Evolutionary conservation across 306 rosid genomes (phyloP).

Genomic region (Trifolium repens): DNA sequence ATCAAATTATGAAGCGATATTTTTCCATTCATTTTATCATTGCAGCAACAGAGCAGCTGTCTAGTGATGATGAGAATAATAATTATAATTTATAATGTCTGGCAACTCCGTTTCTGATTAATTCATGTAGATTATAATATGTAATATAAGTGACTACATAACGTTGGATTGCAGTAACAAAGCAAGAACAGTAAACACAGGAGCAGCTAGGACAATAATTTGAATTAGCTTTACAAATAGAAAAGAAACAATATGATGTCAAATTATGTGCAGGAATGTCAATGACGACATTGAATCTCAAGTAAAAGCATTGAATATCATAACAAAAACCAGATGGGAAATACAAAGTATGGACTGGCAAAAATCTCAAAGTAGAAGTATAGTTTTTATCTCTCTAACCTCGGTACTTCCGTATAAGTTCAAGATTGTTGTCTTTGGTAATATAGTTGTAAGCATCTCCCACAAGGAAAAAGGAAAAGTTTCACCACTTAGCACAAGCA

Average conservation of each 20-base stretch:
- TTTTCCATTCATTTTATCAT: background rate
- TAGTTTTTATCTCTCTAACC: constrained; percentile 50
- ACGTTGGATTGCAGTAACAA: constrained; percentile 23
- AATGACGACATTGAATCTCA: background rate
- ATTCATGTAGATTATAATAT: constrained; percentile 21
- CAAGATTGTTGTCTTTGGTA: constrained; percentile 79
- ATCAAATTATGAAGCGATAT: background rate
- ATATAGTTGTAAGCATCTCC: constrained; percentile 60
- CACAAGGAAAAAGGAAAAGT: constrained; percentile 66
- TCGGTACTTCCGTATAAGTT: constrained; percentile 93
- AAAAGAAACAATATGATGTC: constrained; percentile 25
- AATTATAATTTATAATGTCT: background rate
- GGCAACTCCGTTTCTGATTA: constrained; percentile 18
- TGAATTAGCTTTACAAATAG: constrained; percentile 14
- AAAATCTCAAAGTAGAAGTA: constrained; percentile 35
- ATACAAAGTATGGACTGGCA: constrained; percentile 23
- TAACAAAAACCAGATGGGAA: constrained; percentile 6
- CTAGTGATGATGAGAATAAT: background rate
- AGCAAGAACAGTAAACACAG: constrained; percentile 32
- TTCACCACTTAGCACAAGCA: constrained; percentile 92
- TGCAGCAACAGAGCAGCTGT: constrained; percentile 3
- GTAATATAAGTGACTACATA: constrained; percentile 5
- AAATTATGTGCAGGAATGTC: constrained; percentile 13
- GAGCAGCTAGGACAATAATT: constrained; percentile 1
- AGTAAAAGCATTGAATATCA: constrained; percentile 2